Evolutionary conservation across 257 asterid species (phyloP).

Genomic region (Forsythia suspensa): DNA sequence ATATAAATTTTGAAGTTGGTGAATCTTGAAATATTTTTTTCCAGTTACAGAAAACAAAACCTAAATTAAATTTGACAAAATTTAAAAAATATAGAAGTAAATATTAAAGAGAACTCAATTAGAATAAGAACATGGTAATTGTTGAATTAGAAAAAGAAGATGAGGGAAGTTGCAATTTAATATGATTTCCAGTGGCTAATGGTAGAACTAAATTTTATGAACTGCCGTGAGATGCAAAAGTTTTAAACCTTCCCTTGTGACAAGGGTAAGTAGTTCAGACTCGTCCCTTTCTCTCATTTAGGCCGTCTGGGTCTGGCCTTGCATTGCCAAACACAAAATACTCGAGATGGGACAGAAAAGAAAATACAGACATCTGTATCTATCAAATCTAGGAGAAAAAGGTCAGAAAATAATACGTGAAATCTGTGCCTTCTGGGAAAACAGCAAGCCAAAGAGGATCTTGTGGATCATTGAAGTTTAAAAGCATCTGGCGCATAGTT

Average conservation of each 20-base stretch:
- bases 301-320: background rate
- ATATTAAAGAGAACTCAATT: too few species aligned
- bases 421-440: conserved; percentile 97
- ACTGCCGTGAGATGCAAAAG: background rate
- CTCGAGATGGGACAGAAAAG: background rate
- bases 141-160: too few species aligned
- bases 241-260: background rate
- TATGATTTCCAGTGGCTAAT: too few species aligned
- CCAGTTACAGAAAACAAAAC: too few species aligned
- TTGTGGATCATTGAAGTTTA: conserved; percentile 52
- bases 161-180: too few species aligned
- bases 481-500: conserved; percentile 53
- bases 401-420: conserved; percentile 53
- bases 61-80: too few species aligned
- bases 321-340: background rate
- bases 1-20: too few species aligned
- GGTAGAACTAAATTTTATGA: background rate
- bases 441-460: conserved; percentile 91
- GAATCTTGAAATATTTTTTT: too few species aligned
- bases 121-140: too few species aligned
- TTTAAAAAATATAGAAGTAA: too few species aligned
- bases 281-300: background rate
- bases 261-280: too few species aligned
- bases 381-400: conserved; percentile 4
- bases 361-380: background rate